Base-by-base conservation (phyloP, 495 filamentous ascomycete species). In the Aspergillus sclerotiicarbonarius region DNA sequence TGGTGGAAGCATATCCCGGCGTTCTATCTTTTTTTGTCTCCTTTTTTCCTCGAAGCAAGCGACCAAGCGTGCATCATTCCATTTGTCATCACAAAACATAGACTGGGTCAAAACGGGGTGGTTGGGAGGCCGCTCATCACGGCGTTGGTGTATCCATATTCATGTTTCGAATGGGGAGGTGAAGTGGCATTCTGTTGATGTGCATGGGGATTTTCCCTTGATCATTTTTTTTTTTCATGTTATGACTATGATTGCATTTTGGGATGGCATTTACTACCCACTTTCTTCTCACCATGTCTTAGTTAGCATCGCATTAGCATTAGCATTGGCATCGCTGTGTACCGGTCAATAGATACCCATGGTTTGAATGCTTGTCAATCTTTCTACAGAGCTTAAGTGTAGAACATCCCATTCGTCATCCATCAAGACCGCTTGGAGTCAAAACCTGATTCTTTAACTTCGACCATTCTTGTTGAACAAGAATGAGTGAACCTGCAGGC, bases 1-100 rank as follows among this genome's bases (percentile, higher is more conserved):
- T 70, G 63, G 65, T 56, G 43, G 56, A 60, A 67, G 67, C 67
- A 72, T 68, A 57, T 60, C 19, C 33, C 57, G 67, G 69, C 66
- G 67, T 74, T 41, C 13, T 41, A 12, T 41, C 37, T 1, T 41
- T 41, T 72, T 67, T 66, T 13, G 53, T 64, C 52, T 58, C 20
- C 45, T 57, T 45, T 48, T 59, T 39, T 45, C 43, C 52, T 47
- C 57, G 55, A 57, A 54, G 53, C 54, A 50, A 63, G 62, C 62
- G 52, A 63, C 59, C 51, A 48, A 62, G 66, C 63, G 61, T 60
- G 54, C 56, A 59, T 63, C 56, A 59, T 57, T 54, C 58, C 39
- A 30, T 58, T 60, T 62, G 54, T 61, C 46, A 50, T 57, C 44
- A 53, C 45, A 54, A 55, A 57, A 19, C 37, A 67, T 67, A 67